Evolutionary conservation across 768 basidiomycete species (phyloP).

Genomic region (Dentipellis sp.): DNA sequence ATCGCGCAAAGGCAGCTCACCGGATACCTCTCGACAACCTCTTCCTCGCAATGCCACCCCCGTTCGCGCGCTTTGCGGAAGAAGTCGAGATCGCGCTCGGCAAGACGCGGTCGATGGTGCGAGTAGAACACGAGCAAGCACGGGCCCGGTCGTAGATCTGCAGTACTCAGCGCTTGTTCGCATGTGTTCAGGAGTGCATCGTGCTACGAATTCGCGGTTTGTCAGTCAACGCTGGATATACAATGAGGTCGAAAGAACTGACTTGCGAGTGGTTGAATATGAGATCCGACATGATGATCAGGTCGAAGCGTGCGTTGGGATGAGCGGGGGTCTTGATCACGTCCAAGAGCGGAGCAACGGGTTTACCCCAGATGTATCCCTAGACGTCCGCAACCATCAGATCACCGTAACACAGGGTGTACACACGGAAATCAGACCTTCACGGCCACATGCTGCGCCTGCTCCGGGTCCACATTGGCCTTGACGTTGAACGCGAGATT

Average conservation of each 20-base stretch:
- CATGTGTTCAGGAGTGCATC: conserved; percentile 73
- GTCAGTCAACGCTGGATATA: no score
- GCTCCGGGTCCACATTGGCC: conserved; percentile 35
- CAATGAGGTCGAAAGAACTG: conserved; percentile 6
- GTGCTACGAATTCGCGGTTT: conserved; percentile 39
- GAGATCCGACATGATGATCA: conserved; percentile 86
- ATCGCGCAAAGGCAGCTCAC: conserved; percentile 30
- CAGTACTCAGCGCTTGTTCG: conserved; percentile 27
- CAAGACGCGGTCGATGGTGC: conserved; percentile 80
- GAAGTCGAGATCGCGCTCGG: conserved; percentile 76
- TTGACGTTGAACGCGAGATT: conserved; percentile 68
- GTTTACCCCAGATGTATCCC: conserved; percentile 82
- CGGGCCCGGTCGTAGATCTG: conserved; percentile 18
- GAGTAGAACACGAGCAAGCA: conserved; percentile 78
- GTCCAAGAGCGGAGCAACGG: conserved; percentile 36
- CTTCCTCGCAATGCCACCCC: conserved; percentile 69
- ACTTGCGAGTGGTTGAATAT: conserved; percentile 95
- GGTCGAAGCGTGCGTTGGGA: conserved; percentile 42
- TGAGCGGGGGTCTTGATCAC: conserved; percentile 14
- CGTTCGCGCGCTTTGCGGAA: conserved; percentile 50
- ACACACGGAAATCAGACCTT: conserved; percentile 19
- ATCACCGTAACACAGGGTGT: no score
- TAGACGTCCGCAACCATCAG: conserved; percentile 27
- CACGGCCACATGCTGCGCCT: conserved; percentile 18
- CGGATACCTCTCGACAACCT: conserved; percentile 54